These are phyloP conservation scores for Coemansia sp. DNA, from an alignment of 192 early-diverging fungal genomes.

Conservation along the genomic window DNA sequence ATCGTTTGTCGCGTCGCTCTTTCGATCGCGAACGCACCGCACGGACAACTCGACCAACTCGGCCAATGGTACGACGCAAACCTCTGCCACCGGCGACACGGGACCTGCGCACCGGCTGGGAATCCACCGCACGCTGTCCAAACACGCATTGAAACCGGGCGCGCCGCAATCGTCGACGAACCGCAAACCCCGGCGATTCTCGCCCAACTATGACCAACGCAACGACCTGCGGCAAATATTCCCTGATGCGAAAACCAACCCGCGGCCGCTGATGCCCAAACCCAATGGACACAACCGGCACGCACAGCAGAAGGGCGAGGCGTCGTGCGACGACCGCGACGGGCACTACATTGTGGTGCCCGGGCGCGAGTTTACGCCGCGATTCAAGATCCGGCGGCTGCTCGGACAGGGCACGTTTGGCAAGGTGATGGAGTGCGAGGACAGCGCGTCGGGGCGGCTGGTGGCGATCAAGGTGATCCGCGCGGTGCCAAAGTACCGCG, in stretches of 20 bases:
- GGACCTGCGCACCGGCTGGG: slow-evolving; percentile 1
- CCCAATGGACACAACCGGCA: slow-evolving; percentile 1
- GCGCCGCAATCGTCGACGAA: background rate
- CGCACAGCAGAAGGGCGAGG: slow-evolving; percentile 49
- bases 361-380: slow-evolving; percentile 65
- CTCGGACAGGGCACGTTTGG: slow-evolving; percentile 98
- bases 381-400: slow-evolving; percentile 80
- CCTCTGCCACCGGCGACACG: background rate
- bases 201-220: slow-evolving; percentile 19
- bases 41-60: slow-evolving; percentile 4
- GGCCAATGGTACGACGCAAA: background rate
- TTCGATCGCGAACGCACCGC: slow-evolving; percentile 42
- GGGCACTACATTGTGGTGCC: slow-evolving; percentile 84
- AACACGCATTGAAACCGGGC: slow-evolving; percentile 28
- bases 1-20: slow-evolving; percentile 47
- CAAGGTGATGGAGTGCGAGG: slow-evolving; percentile 88
- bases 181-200: slow-evolving; percentile 4
- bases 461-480: slow-evolving; percentile 94
- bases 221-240: slow-evolving; percentile 37
- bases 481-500: slow-evolving; percentile 89
- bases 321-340: slow-evolving; percentile 81
- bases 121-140: slow-evolving; percentile 6
- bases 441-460: slow-evolving; percentile 54
- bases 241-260: slow-evolving; percentile 32
- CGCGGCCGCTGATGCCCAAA: slow-evolving; percentile 26